Evolutionary conservation across 805 yeast species (phyloP).

Genomic region (Phaffomyces antillensis): DNA sequence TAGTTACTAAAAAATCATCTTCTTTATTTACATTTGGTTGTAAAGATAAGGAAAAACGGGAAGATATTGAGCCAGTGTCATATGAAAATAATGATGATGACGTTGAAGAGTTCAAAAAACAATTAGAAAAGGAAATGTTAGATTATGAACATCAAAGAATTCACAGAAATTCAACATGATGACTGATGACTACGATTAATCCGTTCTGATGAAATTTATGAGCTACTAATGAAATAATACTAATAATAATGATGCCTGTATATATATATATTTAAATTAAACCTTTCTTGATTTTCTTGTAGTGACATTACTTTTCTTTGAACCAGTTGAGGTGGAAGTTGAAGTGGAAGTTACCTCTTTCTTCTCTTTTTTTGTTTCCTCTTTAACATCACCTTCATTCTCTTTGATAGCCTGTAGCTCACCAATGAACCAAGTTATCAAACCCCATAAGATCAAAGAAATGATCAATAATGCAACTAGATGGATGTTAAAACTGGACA

Average conservation of each 20-base stretch:
- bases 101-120: conserved; percentile 17
- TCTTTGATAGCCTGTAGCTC: conserved; percentile 40
- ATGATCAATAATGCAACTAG: conserved; percentile 47
- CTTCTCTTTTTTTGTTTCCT: not conserved
- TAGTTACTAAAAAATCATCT: not conserved
- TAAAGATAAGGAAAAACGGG: not conserved
- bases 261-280: not conserved
- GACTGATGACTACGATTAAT: too few relatives aligned
- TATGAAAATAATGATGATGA: conserved; percentile 8
- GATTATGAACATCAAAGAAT: conserved; percentile 17
- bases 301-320: not conserved
- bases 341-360: not conserved
- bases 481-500: conserved; percentile 59
- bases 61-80: not conserved
- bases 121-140: conserved; percentile 17
- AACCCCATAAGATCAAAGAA: conserved; percentile 62
- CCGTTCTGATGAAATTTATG: too few relatives aligned
- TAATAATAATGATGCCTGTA: not conserved
- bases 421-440: conserved; percentile 80
- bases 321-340: not conserved
- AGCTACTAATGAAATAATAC: not conserved
- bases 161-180: not conserved
- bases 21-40: not conserved
- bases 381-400: conserved; percentile 9
- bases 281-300: not conserved